Evolutionary conservation across 139 green algal species (phyloP).

Genomic region (Chlorella sp.): DNA sequence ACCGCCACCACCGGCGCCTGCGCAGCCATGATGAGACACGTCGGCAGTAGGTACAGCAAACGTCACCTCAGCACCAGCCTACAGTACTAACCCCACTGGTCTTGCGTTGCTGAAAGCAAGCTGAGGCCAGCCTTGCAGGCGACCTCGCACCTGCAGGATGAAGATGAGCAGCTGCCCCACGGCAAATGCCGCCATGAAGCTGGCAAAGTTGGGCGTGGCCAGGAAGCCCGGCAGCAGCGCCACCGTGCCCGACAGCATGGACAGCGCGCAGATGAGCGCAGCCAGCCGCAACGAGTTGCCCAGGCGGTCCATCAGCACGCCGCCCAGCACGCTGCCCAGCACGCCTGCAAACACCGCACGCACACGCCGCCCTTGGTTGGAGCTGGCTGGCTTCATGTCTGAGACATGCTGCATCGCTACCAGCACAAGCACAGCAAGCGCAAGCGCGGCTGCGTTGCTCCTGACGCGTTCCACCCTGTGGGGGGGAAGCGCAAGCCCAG

Average conservation of each 20-base stretch:
- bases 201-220: slow-evolving; percentile 29
- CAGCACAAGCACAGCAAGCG: too few relatives aligned
- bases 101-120: too few relatives aligned
- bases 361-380: too few relatives aligned
- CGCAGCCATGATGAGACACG: too few relatives aligned
- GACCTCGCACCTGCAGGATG: slow-evolving; percentile 48
- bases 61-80: too few relatives aligned
- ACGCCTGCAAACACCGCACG: slow-evolving; percentile 33
- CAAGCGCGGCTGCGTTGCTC: too few relatives aligned
- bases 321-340: slow-evolving; percentile 70
- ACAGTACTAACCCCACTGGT: too few relatives aligned
- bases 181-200: slow-evolving; percentile 58
- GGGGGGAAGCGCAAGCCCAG: background rate
- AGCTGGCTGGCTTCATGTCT: too few relatives aligned
- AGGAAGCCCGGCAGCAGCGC: slow-evolving; percentile 59
- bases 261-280: slow-evolving; percentile 48
- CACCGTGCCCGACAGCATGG: slow-evolving; percentile 38
- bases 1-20: slow-evolving; percentile 69
- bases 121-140: background rate
- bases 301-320: slow-evolving; percentile 67
- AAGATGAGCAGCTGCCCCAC: slow-evolving; percentile 70
- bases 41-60: too few relatives aligned
- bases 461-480: too few relatives aligned
- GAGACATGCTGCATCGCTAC: too few relatives aligned
- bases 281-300: slow-evolving; percentile 54